Base-by-base conservation (phyloP, 2,329 filamentous ascomycete genomes). In the Zymoseptoria passerinii region DNA sequence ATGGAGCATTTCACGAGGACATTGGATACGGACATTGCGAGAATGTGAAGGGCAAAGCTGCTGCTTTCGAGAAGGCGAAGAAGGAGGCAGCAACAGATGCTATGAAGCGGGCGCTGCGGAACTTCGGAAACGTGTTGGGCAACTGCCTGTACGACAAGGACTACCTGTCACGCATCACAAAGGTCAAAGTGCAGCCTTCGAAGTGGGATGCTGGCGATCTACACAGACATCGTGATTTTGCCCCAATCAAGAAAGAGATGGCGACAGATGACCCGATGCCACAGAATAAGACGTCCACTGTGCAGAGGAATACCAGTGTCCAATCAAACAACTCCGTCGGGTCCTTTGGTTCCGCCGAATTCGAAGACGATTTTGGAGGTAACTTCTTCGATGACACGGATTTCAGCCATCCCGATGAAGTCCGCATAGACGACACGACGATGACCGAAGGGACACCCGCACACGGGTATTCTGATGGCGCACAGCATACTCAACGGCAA, bases 91-190 rank as follows among this genome's bases (percentile, higher is more conserved):
- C 91, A 2, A 97, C 95, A 8, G 94, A 99, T 75, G 94, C 86
- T 1, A 72, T 99, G 70, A 99, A 99, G 75, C 83, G 94, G 65
- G 85, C 94, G 1, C 72, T 99, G 68, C 83, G 92, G 59, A 96
- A 86, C 63, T 99, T 99, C 74, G 94, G 94, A 60, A 97, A 97
- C 68, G 88, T 97, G 16, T 79, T 99, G 56, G 94, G 94, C n/a
- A 99, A 97, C 71, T 99, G 94, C 78, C 86, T 99, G 59, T 97
- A 99, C 75, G 94, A 99, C 76, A 95, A 96, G 74, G 86, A 92
- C 61, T 99, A 96, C 71, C 79, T 99, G 58, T 81, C 85, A 55
- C 92, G 90, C 72, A 89, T 97, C n/a, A 88, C 86, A 54, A 95
- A 90, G 75, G 80, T 99, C 69, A 97, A 95, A 78, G 83, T 86